phyloP scores from a whole-genome alignment of 768 basidiomycete genomes.

The Termitomyces sp. region DNA sequence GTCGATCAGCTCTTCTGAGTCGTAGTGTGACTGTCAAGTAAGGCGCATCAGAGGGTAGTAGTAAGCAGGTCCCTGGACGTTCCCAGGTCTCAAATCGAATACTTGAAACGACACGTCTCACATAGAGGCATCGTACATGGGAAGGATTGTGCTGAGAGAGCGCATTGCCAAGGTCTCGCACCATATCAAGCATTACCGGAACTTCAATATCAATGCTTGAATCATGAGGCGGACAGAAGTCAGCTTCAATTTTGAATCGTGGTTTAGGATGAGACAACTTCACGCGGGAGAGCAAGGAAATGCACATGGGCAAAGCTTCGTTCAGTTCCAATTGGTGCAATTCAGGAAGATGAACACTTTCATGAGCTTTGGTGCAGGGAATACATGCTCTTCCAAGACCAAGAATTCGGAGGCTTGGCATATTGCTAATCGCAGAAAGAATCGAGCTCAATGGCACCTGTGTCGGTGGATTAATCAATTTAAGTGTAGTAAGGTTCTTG shows the following conservation, averaged over 20 bases:
- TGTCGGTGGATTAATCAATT: not conserved
- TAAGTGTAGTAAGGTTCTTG: not conserved
- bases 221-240: not conserved
- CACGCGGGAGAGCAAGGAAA: not conserved
- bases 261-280: not conserved
- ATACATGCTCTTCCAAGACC: not conserved
- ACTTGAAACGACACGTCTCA: not conserved
- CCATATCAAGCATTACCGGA: not conserved
- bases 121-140: not conserved
- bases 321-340: not conserved
- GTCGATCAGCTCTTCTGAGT: not conserved
- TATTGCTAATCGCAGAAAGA: not conserved
- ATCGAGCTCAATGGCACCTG: not conserved
- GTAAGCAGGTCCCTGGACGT: not conserved
- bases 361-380: not conserved
- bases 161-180: not conserved
- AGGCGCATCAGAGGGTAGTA: not conserved
- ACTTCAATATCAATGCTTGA: not conserved
- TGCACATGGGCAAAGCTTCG: not conserved
- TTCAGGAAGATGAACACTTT: not conserved
- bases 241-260: not conserved
- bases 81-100: not conserved
- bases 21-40: not conserved
- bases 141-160: not conserved
- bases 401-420: not conserved